These are phyloP conservation scores for Extremus antarcticus DNA, from an alignment of 495 filamentous ascomycete genomes.

Conservation along the genomic window DNA sequence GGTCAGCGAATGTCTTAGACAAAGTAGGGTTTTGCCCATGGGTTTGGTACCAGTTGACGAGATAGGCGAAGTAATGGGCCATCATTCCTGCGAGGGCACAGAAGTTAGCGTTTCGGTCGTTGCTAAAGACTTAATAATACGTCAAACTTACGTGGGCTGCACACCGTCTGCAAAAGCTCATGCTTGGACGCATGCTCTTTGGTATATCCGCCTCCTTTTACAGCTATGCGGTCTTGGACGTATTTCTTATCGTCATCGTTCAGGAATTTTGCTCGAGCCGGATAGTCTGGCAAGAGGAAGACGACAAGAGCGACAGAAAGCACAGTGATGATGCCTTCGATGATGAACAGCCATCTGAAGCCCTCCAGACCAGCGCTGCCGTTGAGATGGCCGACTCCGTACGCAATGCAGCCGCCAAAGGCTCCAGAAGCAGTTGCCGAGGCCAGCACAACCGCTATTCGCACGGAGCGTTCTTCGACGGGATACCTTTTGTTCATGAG, in stretches of 20 bases:
- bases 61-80: slow-evolving; percentile 17
- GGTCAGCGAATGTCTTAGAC: no score
- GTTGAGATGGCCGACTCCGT: slow-evolving; percentile 15
- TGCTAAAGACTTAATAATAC: no score
- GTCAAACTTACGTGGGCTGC: background rate
- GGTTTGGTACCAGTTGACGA: slow-evolving; percentile 9
- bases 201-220: slow-evolving; percentile 16
- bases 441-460: slow-evolving; percentile 14
- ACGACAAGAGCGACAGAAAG: slow-evolving; percentile 51
- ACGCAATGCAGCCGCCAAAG: slow-evolving; percentile 17
- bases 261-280: slow-evolving; percentile 59
- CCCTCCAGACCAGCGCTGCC: slow-evolving; percentile 13
- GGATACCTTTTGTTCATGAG: slow-evolving; percentile 3
- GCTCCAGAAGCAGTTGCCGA: slow-evolving; percentile 17
- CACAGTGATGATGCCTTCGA: slow-evolving; percentile 66
- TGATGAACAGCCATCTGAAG: slow-evolving; percentile 44
- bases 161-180: slow-evolving; percentile 11
- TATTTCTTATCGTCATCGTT: slow-evolving; percentile 50
- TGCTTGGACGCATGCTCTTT: slow-evolving; percentile 10
- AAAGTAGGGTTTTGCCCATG: no score
- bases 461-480: slow-evolving; percentile 8
- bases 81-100: slow-evolving; percentile 6
- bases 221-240: slow-evolving; percentile 6
- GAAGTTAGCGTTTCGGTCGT: no score
- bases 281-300: slow-evolving; percentile 60